Percentiles rank a stretch among this genome's conserved stretches.
phyloP scores from a whole-genome alignment of 1,139 yeast species.

The Geotrichum phurueaensis region DNA sequence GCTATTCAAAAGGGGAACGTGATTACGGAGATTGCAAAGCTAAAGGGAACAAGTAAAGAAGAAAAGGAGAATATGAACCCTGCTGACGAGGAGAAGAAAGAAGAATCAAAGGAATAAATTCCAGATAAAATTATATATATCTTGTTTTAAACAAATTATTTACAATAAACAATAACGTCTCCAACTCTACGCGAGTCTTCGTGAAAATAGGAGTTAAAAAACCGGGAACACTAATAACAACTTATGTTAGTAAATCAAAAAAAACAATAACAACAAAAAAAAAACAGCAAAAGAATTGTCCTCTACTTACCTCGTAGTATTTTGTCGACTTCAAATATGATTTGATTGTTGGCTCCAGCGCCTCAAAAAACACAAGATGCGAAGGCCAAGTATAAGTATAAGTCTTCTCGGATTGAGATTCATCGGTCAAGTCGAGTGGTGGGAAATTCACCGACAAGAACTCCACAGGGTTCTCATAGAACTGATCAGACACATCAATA shows the following conservation, averaged over 20 bases:
- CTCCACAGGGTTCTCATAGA: slow-evolving; percentile 57
- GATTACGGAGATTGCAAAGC: slow-evolving; percentile 46
- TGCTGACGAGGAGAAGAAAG: not conserved
- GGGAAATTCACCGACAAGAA: slow-evolving; percentile 49
- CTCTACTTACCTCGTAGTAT: slow-evolving; percentile 41
- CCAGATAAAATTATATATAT: not conserved
- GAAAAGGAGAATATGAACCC: slow-evolving; percentile 8
- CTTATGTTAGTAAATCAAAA: slow-evolving; percentile 13
- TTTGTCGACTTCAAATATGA: slow-evolving; percentile 39
- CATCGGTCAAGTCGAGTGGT: slow-evolving; percentile 20
- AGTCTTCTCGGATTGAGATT: slow-evolving; percentile 19
- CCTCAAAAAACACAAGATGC: slow-evolving; percentile 66
- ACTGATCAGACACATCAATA: slow-evolving; percentile 79
- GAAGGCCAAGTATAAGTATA: slow-evolving; percentile 59
- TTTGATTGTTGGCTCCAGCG: slow-evolving; percentile 45
- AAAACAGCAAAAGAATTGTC: not conserved
- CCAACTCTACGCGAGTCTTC: slow-evolving; percentile 85
- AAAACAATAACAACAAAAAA: not conserved
- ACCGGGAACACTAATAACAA: slow-evolving; percentile 36
- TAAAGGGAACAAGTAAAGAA: slow-evolving; percentile 9
- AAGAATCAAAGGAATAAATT: not conserved
- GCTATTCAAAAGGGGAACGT: slow-evolving; percentile 46
- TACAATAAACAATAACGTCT: slow-evolving; percentile 56
- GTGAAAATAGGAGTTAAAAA: slow-evolving; percentile 76
- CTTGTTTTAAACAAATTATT: slow-evolving; percentile 17